Conservation (phyloP, 257 asterid species). For the Nicotiana otophora region DNA sequence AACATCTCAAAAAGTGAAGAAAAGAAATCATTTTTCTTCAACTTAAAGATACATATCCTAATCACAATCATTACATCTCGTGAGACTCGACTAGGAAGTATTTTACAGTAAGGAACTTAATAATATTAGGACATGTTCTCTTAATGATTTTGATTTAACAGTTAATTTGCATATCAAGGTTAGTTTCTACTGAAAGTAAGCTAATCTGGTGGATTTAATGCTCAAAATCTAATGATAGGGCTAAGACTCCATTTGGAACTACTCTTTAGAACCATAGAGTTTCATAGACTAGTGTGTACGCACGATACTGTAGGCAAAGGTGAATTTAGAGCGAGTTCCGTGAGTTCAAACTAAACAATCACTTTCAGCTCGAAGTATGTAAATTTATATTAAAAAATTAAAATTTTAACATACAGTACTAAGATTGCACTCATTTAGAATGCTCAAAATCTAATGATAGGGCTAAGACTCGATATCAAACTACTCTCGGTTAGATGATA, state of each 20-base stretch:
- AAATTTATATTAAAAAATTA: background rate
- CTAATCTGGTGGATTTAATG: background rate
- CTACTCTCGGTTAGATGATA: background rate
- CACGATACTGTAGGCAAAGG: background rate
- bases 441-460: background rate
- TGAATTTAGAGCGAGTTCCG: background rate
- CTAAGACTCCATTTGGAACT: background rate
- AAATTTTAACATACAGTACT: background rate
- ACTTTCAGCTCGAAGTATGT: background rate
- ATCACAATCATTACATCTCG: constrained; percentile 31
- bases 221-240: background rate
- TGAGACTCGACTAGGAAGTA: constrained; percentile 16
- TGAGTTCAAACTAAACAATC: background rate
- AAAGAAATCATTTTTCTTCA: constrained; percentile 51
- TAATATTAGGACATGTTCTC: constrained; percentile 10
- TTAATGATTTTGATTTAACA: constrained; percentile 2
- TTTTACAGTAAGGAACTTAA: background rate
- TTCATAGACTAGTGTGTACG: background rate
- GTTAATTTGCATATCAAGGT: constrained; percentile 9
- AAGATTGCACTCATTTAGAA: background rate
- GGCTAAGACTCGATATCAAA: background rate
- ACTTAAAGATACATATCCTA: constrained; percentile 35
- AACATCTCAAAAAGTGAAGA: constrained; percentile 23
- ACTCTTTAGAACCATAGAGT: background rate
- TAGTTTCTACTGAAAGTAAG: background rate